phyloP scores from a whole-genome alignment of 805 yeast genomes.

The Suhomyces xylopsoci region DNA sequence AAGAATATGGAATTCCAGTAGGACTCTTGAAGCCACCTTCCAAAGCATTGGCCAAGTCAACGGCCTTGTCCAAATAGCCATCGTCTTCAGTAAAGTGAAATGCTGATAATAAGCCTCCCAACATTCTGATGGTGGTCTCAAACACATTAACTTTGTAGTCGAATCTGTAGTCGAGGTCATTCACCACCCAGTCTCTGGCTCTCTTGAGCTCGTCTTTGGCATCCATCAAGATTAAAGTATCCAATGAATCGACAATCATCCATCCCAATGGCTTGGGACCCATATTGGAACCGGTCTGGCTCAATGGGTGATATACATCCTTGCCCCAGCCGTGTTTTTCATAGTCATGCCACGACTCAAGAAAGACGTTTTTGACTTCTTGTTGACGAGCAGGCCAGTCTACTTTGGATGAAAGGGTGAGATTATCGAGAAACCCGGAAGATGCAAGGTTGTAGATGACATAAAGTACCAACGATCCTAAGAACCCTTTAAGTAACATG shows the following conservation, averaged over 20 bases:
- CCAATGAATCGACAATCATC: slow-evolving; percentile 87
- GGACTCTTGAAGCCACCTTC: slow-evolving; percentile 63
- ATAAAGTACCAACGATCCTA: slow-evolving; percentile 41
- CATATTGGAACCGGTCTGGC: slow-evolving; percentile 64
- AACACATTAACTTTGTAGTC: slow-evolving; percentile 78
- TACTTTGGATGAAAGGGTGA: neutral
- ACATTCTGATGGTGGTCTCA: slow-evolving; percentile 92
- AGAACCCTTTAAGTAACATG: slow-evolving; percentile 45
- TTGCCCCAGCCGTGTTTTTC: slow-evolving; percentile 77
- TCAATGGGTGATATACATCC: slow-evolving; percentile 73
- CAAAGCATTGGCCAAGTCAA: slow-evolving; percentile 67
- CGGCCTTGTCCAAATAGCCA: slow-evolving; percentile 72
- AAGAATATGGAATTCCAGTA: slow-evolving; percentile 75
- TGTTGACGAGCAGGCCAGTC: slow-evolving; percentile 50
- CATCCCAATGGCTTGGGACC: slow-evolving; percentile 84
- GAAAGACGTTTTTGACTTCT: slow-evolving; percentile 64
- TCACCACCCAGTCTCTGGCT: slow-evolving; percentile 72
- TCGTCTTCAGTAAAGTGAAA: slow-evolving; percentile 67
- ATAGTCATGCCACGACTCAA: slow-evolving; percentile 76
- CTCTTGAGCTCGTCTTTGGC: slow-evolving; percentile 56
- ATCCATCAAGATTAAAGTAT: slow-evolving; percentile 78
- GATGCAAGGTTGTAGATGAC: slow-evolving; percentile 26
- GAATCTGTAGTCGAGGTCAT: slow-evolving; percentile 66
- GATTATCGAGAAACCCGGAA: slow-evolving; percentile 6
- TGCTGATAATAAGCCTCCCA: slow-evolving; percentile 89